Evolutionary conservation across 139 green algal genomes (phyloP), one percentile per base, ranked within the genome.

Genomic region (Chlamydomonas schloesseri): DNA sequence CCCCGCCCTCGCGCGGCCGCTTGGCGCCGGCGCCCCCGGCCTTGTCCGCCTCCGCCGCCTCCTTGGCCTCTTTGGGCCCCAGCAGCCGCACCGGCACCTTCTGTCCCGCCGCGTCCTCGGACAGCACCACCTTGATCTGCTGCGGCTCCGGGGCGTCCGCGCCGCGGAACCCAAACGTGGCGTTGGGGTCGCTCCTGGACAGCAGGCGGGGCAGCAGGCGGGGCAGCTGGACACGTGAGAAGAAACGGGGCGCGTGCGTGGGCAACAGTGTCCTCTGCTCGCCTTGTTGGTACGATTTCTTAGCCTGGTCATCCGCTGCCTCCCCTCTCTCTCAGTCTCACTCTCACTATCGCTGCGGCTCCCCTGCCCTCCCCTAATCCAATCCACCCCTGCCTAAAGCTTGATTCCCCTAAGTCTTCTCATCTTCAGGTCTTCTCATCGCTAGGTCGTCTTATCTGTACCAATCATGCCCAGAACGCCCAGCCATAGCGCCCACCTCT

Each of bases 101-200:
- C 29, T 77, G 67, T 29, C 89, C 90, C 11, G 92, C 91, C 53
- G 92, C 92, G 47, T 93, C 88, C 42, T 86, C 69, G 15, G 73
- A 71, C 1, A 93, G 71, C 71, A 78, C 31, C 58, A 80, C 83
- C 24, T 84, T 31, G 24, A 84, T 37, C 28, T 58, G 57, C 60
- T 71, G 57, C 6, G 57, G 34, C 28, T 57, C 34, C 3, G 74
- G 74, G 9, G 90, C 91, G 84, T 94, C 91, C 0, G 84, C 88
- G 13, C 91, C 93, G 13, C 88, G 78, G 88, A 87, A 92, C 36
- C 82, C 89, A 21, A 65, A 81, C 60, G 87, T 90, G 2, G 86
- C 89, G 33, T 88, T 89, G 10, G 88, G 86, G 58, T 95, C 87
- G 62, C 90, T 94, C 87, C 92, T 94, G 87, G 31, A 58, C 4